Percentiles rank a stretch among this genome's conserved stretches.
These are phyloP conservation scores for Amyloporia xantha DNA, from an alignment of 768 basidiomycete genomes.

Conservation along the genomic window DNA sequence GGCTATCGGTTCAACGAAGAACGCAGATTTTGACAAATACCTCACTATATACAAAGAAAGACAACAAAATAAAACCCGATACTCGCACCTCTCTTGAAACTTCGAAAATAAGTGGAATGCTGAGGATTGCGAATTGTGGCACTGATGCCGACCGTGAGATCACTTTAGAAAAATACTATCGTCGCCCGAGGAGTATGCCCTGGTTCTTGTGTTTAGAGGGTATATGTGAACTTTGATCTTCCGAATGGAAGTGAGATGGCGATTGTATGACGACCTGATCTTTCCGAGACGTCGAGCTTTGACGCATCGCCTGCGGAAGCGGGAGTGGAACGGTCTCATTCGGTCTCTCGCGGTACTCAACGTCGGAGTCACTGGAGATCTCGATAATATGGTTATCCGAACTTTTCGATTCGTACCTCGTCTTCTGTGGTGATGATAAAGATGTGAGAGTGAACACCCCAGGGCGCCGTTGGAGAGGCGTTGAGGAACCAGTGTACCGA, in stretches of 20 bases:
- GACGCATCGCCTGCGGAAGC: constrained; percentile 17
- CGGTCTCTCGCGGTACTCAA: constrained; percentile 2
- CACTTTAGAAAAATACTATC: constrained; percentile 39
- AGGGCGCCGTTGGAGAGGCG: constrained; percentile 12
- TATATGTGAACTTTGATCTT: not conserved
- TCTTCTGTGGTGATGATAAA: not conserved
- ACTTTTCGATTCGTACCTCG: not conserved
- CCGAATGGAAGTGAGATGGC: too few relatives aligned
- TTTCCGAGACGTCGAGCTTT: not conserved
- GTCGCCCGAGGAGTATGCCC: constrained; percentile 8
- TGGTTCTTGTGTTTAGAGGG: constrained; percentile 7
- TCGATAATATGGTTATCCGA: constrained; percentile 25
- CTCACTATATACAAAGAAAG: too few relatives aligned
- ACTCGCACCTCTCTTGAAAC: too few relatives aligned
- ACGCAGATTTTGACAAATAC: too few relatives aligned
- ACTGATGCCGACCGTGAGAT: constrained; percentile 18
- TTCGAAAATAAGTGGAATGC: too few relatives aligned
- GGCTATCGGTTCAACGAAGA: too few relatives aligned
- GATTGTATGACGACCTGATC: too few relatives aligned
- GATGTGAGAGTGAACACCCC: not conserved
- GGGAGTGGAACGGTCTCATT: constrained; percentile 17
- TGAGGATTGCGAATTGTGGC: constrained; percentile 22
- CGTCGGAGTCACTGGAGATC: constrained; percentile 35
- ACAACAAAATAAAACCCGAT: too few relatives aligned
- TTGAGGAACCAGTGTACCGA: constrained; percentile 17